phyloP scores from a whole-genome alignment of 2,329 filamentous ascomycete genomes.

The Fusarium sp. region DNA sequence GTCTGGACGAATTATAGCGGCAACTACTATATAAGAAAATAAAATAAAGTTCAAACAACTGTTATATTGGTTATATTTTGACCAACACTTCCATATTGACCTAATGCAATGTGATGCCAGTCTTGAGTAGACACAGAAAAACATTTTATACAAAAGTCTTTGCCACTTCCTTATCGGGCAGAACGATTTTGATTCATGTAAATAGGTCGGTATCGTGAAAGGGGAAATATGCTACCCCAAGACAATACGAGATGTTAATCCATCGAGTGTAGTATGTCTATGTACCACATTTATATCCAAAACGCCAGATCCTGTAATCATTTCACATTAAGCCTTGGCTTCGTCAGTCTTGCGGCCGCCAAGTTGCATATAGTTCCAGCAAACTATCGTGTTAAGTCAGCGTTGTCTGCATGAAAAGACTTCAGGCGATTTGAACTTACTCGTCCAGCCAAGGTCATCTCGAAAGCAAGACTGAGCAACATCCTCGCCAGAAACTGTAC shows the following conservation, averaged over 20 bases:
- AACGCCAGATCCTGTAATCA: slow-evolving; percentile 39
- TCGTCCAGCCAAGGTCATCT: slow-evolving; percentile 74
- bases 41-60: not conserved
- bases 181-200: not conserved
- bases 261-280: not conserved
- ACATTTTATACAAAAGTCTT: not conserved
- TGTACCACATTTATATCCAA: slow-evolving; percentile 16
- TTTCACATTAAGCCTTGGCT: slow-evolving; percentile 40
- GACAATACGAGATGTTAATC: not conserved
- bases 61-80: not conserved
- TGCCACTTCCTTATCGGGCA: not conserved
- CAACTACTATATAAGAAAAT: no score
- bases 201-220: slow-evolving; percentile 3
- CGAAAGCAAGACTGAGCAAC: slow-evolving; percentile 74
- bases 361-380: slow-evolving; percentile 67
- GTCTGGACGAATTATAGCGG: no score
- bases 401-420: no score
- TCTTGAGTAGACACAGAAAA: not conserved
- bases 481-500: slow-evolving; percentile 72
- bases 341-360: slow-evolving; percentile 52
- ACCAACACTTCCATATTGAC: not conserved
- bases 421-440: slow-evolving; percentile 58
- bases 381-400: slow-evolving; percentile 59
- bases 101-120: not conserved
- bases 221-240: not conserved